Conservation (phyloP, 1,284 basidiomycete genomes). For the Mycena sp. region DNA sequence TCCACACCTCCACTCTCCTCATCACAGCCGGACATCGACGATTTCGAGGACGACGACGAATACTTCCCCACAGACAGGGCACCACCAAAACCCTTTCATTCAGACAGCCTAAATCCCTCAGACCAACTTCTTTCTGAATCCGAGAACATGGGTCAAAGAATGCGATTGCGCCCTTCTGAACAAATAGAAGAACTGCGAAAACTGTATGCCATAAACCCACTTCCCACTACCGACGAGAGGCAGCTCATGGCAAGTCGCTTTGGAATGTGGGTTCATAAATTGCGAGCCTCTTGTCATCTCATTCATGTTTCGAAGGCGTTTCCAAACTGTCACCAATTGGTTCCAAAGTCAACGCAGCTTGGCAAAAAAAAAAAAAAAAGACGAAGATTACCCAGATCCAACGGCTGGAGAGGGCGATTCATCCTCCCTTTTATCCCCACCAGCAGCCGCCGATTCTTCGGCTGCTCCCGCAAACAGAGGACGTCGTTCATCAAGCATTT, state of each 20-base stretch:
- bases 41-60: not conserved
- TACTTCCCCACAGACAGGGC: conserved; percentile 27
- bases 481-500: conserved; percentile 10
- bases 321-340: conserved; percentile 13
- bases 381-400: not conserved
- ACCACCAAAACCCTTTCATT: not conserved
- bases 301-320: conserved; percentile 6
- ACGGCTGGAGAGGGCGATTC: not conserved
- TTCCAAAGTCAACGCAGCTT: conserved; percentile 7
- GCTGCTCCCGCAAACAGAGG: conserved; percentile 17
- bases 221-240: conserved; percentile 72
- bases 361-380: not conserved
- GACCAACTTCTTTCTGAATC: conserved; percentile 59
- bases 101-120: conserved; percentile 1
- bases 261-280: conserved; percentile 69
- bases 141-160: conserved; percentile 63
- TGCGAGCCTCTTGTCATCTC: not conserved
- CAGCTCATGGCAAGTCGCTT: conserved; percentile 70
- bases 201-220: conserved; percentile 66
- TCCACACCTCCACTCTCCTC: not conserved
- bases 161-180: conserved; percentile 1
- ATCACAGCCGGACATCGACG: not conserved
- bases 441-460: conserved; percentile 15
- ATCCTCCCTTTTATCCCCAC: conserved; percentile 11
- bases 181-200: conserved; percentile 71